Conservation (phyloP, 1,284 basidiomycete species). For the Irpex sp. region DNA sequence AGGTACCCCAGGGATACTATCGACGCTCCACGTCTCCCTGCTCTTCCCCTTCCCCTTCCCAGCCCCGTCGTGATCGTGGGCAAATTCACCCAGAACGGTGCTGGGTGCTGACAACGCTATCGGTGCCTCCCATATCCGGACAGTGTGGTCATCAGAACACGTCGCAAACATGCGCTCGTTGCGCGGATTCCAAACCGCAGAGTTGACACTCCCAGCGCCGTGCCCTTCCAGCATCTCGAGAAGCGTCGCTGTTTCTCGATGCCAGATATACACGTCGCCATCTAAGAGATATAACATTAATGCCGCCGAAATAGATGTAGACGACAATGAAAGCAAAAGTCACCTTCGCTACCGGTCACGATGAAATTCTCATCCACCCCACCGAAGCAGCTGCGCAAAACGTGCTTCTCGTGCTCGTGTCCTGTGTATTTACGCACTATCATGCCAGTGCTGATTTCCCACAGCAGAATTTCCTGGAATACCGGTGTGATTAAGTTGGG, state of each 20-base stretch:
- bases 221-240: constrained; percentile 87
- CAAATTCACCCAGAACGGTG: constrained; percentile 14
- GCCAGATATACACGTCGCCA: constrained; percentile 93
- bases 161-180: constrained; percentile 90
- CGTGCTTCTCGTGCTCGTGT: constrained; percentile 76
- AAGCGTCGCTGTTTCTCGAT: constrained; percentile 79
- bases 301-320: not conserved
- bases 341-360: constrained; percentile 93
- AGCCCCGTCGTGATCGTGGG: constrained; percentile 25
- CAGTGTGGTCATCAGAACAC: constrained; percentile 84
- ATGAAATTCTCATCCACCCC: constrained; percentile 90
- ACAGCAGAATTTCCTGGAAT: constrained; percentile 81
- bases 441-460: constrained; percentile 71
- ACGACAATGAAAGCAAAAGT: constrained; percentile 7
- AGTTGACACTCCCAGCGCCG: constrained; percentile 85
- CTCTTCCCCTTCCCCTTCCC: constrained; percentile 70
- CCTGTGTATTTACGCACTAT: constrained; percentile 80
- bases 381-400: constrained; percentile 93
- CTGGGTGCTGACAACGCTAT: constrained; percentile 20
- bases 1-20: constrained; percentile 13
- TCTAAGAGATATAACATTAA: constrained; percentile 42
- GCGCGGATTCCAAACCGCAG: constrained; percentile 93
- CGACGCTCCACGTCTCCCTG: constrained; percentile 46
- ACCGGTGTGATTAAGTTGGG: constrained; percentile 3
- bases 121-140: constrained; percentile 81